Evolutionary conservation across 2,329 filamentous ascomycete species (phyloP).

Genomic region (Pseudogymnoascus sp.): DNA sequence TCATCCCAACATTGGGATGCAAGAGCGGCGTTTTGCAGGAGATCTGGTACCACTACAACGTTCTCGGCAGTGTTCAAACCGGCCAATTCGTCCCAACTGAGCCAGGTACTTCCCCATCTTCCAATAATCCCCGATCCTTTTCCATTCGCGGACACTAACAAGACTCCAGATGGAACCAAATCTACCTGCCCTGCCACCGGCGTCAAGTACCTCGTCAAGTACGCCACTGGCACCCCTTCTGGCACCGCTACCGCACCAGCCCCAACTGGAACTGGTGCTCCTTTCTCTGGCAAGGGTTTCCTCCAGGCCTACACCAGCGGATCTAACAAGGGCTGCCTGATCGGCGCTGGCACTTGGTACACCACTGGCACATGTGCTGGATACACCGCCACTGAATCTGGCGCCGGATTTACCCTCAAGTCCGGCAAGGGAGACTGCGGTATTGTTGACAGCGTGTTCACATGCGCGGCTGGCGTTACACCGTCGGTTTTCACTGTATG

Average conservation of each 20-base stretch:
- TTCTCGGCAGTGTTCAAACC: slow-evolving; percentile 44
- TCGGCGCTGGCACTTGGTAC: slow-evolving; percentile 61
- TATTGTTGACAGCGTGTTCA: slow-evolving; percentile 45
- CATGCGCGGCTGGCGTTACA: slow-evolving; percentile 44
- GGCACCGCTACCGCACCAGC: slow-evolving; percentile 25
- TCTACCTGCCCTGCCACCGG: slow-evolving; percentile 55
- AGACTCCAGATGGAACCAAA: slow-evolving; percentile 14
- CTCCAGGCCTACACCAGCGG: slow-evolving; percentile 48
- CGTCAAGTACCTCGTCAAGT: slow-evolving; percentile 49
- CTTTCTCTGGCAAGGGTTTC: slow-evolving; percentile 48
- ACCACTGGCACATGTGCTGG: slow-evolving; percentile 60
- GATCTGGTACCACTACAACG: slow-evolving; percentile 48
- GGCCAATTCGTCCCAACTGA: slow-evolving; percentile 39
- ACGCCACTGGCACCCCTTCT: slow-evolving; percentile 21
- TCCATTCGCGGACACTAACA: not conserved
- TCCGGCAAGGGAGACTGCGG: slow-evolving; percentile 54
- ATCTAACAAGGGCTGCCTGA: slow-evolving; percentile 55
- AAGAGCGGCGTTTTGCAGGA: slow-evolving; percentile 39
- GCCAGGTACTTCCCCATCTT: slow-evolving; percentile 12
- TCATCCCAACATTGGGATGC: slow-evolving; percentile 38
- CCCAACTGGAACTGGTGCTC: slow-evolving; percentile 20
- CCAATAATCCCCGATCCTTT: not conserved
- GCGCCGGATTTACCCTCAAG: slow-evolving; percentile 38
- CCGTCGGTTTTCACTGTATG: slow-evolving; percentile 31
- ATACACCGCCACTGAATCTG: slow-evolving; percentile 46